A percentile compares a stretch with the other conserved stretches of the same genome.
phyloP scores from a whole-genome alignment of 352 stramenopile species.

The Phytopythium ostracodes region DNA sequence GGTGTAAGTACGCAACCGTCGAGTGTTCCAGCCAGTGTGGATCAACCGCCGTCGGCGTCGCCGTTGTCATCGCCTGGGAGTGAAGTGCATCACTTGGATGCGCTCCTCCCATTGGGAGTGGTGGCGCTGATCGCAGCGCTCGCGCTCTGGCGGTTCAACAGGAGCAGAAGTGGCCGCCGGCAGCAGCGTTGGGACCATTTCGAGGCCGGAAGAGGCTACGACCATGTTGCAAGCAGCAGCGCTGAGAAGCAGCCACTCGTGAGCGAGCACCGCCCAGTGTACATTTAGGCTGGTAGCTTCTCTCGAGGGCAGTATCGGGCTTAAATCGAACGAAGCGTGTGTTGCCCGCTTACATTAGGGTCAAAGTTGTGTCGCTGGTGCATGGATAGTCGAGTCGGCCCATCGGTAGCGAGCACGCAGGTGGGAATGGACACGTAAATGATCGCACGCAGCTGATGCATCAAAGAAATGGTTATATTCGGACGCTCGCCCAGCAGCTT shows the following conservation, averaged over 20 bases:
- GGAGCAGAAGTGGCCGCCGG: neutral
- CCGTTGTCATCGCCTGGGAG: neutral
- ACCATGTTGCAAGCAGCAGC: neutral
- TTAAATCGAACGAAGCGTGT: no score
- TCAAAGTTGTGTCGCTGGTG: no score
- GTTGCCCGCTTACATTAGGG: no score
- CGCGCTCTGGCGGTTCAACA: conserved; percentile 4
- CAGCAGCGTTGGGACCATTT: neutral
- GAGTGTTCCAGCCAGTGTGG: neutral
- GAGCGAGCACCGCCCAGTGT: neutral
- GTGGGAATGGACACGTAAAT: no score
- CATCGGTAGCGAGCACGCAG: no score
- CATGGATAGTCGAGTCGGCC: no score
- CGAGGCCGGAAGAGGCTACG: neutral
- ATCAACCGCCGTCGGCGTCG: neutral
- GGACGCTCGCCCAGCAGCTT: no score
- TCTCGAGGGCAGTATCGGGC: no score
- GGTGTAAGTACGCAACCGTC: neutral
- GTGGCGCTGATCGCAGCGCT: conserved; percentile 2
- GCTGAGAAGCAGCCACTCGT: conserved; percentile 2
- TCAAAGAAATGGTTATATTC: no score
- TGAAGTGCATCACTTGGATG: neutral
- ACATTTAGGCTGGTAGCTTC: neutral
- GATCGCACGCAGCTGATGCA: no score
- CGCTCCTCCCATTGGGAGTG: neutral